Evolutionary conservation across 2,329 filamentous ascomycete species (phyloP).

Genomic region (Helotiales sp.): DNA sequence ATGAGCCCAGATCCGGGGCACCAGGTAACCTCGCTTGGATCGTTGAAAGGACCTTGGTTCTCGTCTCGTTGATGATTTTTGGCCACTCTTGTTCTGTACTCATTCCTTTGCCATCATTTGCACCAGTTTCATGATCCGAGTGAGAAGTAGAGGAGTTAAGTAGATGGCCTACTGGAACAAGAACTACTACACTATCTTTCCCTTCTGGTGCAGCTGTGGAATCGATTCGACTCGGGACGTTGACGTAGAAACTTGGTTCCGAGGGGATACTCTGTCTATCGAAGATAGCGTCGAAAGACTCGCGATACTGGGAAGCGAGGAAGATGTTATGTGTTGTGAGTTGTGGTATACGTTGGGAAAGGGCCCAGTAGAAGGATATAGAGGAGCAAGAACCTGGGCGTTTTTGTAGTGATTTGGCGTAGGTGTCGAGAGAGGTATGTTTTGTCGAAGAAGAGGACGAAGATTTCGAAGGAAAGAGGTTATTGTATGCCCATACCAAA

Average conservation of each 20-base stretch:
- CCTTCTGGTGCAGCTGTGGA: slow-evolving; percentile 64
- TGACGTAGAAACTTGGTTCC: slow-evolving; percentile 75
- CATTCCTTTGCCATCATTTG: slow-evolving; percentile 28
- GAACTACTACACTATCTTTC: slow-evolving; percentile 65
- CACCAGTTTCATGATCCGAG: neutral
- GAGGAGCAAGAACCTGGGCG: slow-evolving; percentile 66
- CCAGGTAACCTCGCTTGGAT: slow-evolving; percentile 61
- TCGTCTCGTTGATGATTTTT: slow-evolving; percentile 57
- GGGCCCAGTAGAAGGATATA: slow-evolving; percentile 76
- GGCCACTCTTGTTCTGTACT: slow-evolving; percentile 57
- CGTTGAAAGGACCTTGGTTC: slow-evolving; percentile 59
- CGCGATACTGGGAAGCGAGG: slow-evolving; percentile 69
- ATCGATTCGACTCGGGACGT: slow-evolving; percentile 71
- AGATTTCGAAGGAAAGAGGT: slow-evolving; percentile 49
- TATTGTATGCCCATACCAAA: slow-evolving; percentile 72
- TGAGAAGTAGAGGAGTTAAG: slow-evolving; percentile 43
- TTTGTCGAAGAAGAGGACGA: slow-evolving; percentile 3
- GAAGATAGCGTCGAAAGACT: slow-evolving; percentile 77
- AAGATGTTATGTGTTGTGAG: slow-evolving; percentile 76
- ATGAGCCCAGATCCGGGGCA: slow-evolving; percentile 38
- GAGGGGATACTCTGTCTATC: slow-evolving; percentile 64
- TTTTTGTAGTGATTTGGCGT: slow-evolving; percentile 43
- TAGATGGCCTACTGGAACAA: slow-evolving; percentile 73
- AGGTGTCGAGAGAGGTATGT: slow-evolving; percentile 25
- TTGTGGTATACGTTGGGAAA: slow-evolving; percentile 59